These are phyloP conservation scores for Conidiobolus coronatus DNA, from an alignment of 371 early-diverging fungal genomes.

Conservation along the genomic window DNA sequence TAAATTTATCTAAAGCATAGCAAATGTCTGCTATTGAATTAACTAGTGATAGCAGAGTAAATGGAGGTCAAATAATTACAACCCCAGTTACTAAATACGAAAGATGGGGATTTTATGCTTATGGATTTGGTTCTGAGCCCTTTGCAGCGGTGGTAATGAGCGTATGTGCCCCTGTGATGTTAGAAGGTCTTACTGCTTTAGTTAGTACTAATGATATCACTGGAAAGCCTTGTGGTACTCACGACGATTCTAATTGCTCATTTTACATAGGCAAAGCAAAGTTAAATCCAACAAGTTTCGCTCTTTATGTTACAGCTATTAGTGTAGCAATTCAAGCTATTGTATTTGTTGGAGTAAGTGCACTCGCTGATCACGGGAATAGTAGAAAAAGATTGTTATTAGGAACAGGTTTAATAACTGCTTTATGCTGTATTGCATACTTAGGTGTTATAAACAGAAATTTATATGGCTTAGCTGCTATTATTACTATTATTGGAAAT, in stretches of 20 bases:
- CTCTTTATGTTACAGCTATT: conserved; percentile 25
- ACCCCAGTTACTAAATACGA: background rate
- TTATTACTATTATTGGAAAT: conserved; percentile 18
- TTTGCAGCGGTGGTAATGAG: conserved; percentile 14
- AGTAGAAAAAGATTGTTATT: conserved; percentile 24
- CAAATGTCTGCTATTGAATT: too few species aligned
- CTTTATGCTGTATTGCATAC: conserved; percentile 14
- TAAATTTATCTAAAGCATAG: conserved; percentile 64
- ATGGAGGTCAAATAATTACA: background rate
- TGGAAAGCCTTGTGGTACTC: too few species aligned
- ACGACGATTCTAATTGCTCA: conserved; percentile 12
- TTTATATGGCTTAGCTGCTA: conserved; percentile 15
- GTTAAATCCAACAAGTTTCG: conserved; percentile 21
- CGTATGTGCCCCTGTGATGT: conserved; percentile 19
- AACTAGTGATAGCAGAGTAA: background rate
- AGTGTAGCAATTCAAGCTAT: conserved; percentile 30
- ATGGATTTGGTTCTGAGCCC: conserved; percentile 7
- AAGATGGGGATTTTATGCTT: background rate
- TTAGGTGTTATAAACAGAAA: conserved; percentile 9
- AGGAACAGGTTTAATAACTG: conserved; percentile 14
- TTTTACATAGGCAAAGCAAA: conserved; percentile 15
- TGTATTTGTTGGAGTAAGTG: conserved; percentile 25
- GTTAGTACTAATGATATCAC: background rate
- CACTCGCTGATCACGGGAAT: conserved; percentile 31
- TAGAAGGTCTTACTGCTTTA: conserved; percentile 14